A percentile compares a stretch with the other conserved stretches of the same genome.
These are phyloP conservation scores for Suhomyces canberraensis DNA, from an alignment of 805 yeast genomes.

Conservation along the genomic window DNA sequence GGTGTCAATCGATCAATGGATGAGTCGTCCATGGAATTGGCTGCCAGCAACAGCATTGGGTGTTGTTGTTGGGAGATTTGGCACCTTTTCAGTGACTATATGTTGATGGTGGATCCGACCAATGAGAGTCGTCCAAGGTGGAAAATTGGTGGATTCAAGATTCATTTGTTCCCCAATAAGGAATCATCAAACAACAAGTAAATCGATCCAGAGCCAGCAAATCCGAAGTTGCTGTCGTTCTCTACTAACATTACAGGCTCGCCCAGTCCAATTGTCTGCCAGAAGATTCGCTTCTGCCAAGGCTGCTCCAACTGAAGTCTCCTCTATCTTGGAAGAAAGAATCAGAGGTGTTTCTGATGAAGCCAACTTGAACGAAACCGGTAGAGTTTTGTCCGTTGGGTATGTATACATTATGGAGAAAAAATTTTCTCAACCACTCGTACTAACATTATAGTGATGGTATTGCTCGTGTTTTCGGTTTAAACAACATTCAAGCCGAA, in stretches of 20 bases:
- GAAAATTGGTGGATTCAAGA: too few species aligned
- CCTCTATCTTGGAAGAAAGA: constrained; percentile 98
- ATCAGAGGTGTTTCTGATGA: constrained; percentile 98
- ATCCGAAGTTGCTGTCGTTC: too few species aligned
- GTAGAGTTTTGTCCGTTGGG: constrained; percentile 95
- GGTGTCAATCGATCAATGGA: neutral
- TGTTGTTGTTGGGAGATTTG: too few species aligned
- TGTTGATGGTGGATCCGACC: too few species aligned
- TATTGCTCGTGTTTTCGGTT: constrained; percentile 99
- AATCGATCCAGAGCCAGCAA: too few species aligned
- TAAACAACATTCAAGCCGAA: constrained; percentile 99
- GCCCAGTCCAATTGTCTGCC: constrained; percentile 62
- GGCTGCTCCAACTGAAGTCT: constrained; percentile 99
- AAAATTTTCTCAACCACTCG: constrained; percentile 1
- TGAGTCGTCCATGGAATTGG: too few species aligned
- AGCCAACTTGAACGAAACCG: constrained; percentile 97
- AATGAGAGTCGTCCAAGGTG: too few species aligned
- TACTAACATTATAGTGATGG: constrained; percentile 80
- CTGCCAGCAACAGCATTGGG: neutral
- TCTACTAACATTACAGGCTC: constrained; percentile 57
- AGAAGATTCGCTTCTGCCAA: constrained; percentile 90
- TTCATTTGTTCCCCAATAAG: too few species aligned
- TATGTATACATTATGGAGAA: constrained; percentile 39
- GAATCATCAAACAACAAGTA: too few species aligned
- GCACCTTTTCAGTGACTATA: too few species aligned